These are phyloP conservation scores for Edaphochlamys debaryana DNA, from an alignment of 139 green algal genomes.

Conservation along the genomic window DNA sequence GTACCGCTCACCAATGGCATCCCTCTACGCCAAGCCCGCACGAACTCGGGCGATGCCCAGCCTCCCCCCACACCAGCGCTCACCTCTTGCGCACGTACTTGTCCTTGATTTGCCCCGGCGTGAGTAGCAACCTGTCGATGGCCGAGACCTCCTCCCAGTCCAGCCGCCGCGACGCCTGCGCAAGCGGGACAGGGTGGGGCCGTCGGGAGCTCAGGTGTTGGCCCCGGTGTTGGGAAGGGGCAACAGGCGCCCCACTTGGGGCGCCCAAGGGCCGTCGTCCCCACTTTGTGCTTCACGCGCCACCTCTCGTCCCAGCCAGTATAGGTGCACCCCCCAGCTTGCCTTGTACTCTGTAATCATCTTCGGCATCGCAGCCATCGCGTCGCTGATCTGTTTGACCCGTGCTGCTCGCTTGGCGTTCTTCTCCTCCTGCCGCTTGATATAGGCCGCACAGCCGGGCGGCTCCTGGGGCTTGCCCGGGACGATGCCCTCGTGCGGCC, in stretches of 20 bases:
- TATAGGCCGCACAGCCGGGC: conserved; percentile 3
- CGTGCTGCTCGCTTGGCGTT: conserved; percentile 2
- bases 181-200: no score
- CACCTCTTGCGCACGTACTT: conserved; percentile 24
- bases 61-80: no score
- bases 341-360: conserved; percentile 29
- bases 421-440: not conserved
- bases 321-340: no score
- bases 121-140: conserved; percentile 17
- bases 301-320: no score
- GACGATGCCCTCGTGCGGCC: conserved; percentile 14
- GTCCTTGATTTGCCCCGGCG: conserved; percentile 20
- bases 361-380: conserved; percentile 11
- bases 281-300: not conserved
- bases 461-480: not conserved
- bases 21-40: no score
- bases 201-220: no score
- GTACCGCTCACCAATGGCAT: no score
- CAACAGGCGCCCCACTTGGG: no score
- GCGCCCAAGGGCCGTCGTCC: not conserved
- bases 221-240: not conserved
- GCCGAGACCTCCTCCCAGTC: conserved; percentile 34
- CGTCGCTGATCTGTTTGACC: not conserved
- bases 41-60: no score
- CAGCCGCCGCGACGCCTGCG: conserved; percentile 1